Base-by-base conservation (phyloP, 164 flowering plant genomes). In the Piper longum region DNA sequence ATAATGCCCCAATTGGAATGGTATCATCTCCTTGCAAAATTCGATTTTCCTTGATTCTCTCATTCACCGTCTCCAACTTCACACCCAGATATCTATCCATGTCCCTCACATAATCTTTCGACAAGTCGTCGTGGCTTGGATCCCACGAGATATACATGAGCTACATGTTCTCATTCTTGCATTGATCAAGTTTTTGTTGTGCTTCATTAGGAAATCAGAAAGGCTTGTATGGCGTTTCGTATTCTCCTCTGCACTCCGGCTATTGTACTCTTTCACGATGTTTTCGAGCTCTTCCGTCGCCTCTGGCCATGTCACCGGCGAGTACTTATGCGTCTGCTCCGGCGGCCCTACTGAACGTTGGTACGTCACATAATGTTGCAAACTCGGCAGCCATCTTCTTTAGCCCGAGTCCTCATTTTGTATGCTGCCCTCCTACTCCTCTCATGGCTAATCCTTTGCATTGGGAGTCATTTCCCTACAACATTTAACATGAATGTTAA, bases 281-380 rank as follows among this genome's bases (percentile, higher is more conserved):
- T 51, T 14, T 0, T 18, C 45, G 4, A 74, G 66, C 40, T 70
- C 62, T 0, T 17, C 18, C 0, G 41, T 45, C 19, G 76, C 62
- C 14, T 41, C 9, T 0, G 87, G 84, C 83, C 84, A 81, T 5
- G 56, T 58, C 16, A 67, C 68, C 2, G 57, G 64, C 2, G 60
- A 0, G 17, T 7, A 0, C n/a, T n/a, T n/a, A 62, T 58, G 16
- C 59, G 58, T 12, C 54, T 59, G 4, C 36, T 45, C 16, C 16
- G 40, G 3, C 52, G 84, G 79, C 0, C 76, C 77, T 16, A 66
- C 74, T 60, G 73, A 80, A 79, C 0, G 73, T 74, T 3, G 68
- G 70, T 1, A 82, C 78, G 7, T 60, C 75, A 19, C 89, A 82
- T 0, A 81, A 77, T 7, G 71, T 72, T 0, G 75, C 41, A 67